phyloP scores from a whole-genome alignment of 2,329 filamentous ascomycete species.

The Cladosporium sp. region DNA sequence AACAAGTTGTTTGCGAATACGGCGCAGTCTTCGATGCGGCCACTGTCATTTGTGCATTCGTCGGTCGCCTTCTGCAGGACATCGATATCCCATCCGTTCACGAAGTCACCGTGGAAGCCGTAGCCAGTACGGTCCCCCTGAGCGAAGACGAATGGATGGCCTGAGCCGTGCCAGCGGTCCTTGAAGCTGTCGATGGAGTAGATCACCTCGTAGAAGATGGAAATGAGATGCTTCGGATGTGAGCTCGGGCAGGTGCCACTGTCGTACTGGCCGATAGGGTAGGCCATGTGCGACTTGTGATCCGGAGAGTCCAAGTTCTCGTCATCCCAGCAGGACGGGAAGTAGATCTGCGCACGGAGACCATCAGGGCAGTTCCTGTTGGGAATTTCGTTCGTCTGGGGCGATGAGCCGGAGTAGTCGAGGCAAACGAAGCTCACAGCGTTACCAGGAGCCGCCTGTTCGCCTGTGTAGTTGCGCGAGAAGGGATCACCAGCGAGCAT shows the following conservation, averaged over 20 bases:
- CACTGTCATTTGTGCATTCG: slow-evolving; percentile 70
- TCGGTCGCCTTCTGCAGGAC: slow-evolving; percentile 71
- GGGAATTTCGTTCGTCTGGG: slow-evolving; percentile 64
- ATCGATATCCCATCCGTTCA: slow-evolving; percentile 66
- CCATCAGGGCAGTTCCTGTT: slow-evolving; percentile 66
- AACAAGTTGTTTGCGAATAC: slow-evolving; percentile 68
- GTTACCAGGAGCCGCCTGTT: slow-evolving; percentile 47
- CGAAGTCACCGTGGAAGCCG: slow-evolving; percentile 70
- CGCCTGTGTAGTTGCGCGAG: slow-evolving; percentile 58
- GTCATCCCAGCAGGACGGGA: slow-evolving; percentile 74
- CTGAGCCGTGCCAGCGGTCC: slow-evolving; percentile 56
- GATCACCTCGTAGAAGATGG: slow-evolving; percentile 77
- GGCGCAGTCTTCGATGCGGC: slow-evolving; percentile 70
- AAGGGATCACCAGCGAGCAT: slow-evolving; percentile 68
- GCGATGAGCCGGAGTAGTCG: slow-evolving; percentile 44
- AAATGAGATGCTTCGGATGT: slow-evolving; percentile 57
- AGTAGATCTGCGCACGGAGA: slow-evolving; percentile 66
- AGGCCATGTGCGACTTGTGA: slow-evolving; percentile 65
- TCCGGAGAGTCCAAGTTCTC: slow-evolving; percentile 50
- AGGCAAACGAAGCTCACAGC: slow-evolving; percentile 61
- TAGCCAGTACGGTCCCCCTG: slow-evolving; percentile 71
- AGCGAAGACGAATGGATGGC: slow-evolving; percentile 69
- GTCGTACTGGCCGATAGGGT: slow-evolving; percentile 51
- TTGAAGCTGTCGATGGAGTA: slow-evolving; percentile 70
- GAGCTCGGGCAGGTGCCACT: slow-evolving; percentile 54